A percentile compares a stretch with the other conserved stretches of the same genome.
Evolutionary conservation across 2,329 filamentous ascomycete genomes (phyloP).

Genomic region (Didymella glomerata): DNA sequence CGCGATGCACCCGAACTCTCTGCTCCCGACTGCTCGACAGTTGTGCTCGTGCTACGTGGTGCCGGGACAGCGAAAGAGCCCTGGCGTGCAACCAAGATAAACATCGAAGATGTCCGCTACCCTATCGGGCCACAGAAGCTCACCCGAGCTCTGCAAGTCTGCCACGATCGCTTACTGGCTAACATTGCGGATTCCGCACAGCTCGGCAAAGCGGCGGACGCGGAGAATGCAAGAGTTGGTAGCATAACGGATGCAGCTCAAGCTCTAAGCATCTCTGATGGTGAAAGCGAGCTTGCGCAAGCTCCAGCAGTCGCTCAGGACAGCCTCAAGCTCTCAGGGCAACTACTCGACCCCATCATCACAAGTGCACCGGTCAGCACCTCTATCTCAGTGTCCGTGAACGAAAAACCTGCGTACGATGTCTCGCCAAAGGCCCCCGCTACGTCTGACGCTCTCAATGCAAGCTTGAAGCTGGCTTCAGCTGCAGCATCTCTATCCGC

Average conservation of each 20-base stretch:
- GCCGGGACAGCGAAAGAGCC: not conserved
- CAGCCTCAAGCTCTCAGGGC: not conserved
- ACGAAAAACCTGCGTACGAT: not conserved
- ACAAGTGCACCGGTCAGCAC: not conserved
- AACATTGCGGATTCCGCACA: not conserved
- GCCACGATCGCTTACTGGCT: constrained; percentile 26
- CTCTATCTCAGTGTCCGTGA: not conserved
- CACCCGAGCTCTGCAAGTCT: constrained; percentile 46
- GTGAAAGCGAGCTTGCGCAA: not conserved
- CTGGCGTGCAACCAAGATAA: constrained; percentile 13
- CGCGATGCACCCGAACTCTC: constrained; percentile 5
- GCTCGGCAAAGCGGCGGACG: not conserved
- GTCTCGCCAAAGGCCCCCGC: not conserved
- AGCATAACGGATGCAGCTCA: not conserved
- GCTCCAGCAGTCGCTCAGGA: not conserved
- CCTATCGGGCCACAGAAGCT: constrained; percentile 53
- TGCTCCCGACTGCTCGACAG: constrained; percentile 1
- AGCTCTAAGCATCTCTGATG: not conserved
- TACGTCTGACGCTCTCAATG: not conserved
- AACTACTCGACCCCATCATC: not conserved
- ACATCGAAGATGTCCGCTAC: constrained; percentile 49
- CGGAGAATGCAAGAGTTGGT: not conserved
- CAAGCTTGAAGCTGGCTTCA: not conserved
- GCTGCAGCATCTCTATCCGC: not conserved
- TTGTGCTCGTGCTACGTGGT: constrained; percentile 10